Evolutionary conservation across 2,329 filamentous ascomycete genomes (phyloP), one percentile per base, ranked within the genome.

Genomic region (Pseudofabraea citricarpa): DNA sequence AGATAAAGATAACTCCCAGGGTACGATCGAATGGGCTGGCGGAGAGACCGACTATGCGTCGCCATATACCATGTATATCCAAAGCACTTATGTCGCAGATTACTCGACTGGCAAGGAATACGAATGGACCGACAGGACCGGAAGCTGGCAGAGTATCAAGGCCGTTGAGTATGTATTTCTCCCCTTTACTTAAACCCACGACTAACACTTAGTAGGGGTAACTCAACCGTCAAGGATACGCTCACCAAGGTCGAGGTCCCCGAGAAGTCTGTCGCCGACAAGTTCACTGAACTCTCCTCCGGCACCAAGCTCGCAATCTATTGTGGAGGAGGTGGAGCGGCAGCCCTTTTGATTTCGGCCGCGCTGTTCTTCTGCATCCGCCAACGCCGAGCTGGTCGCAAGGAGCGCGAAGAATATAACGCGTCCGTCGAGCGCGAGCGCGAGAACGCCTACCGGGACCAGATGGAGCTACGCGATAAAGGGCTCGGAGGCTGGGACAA

Each of bases 1-100:
- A 48, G 73, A 87, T 50, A 65, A 78, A 5, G 58, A 67, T 31
- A 62, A 82, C 57, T 63, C 74, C 32, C 33, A 73, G 40, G 71
- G 75, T 10, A 85, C 80, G 2, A 76, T 83, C 40, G 68, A 80
- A 44, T 88, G 84, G 84, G 84, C 84, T 45, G 83, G 83, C 43
- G 84, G 84, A 44, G 56, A 69, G 41, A 87, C 84, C 32, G 73
- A 89, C 61, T 90, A 83, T 62, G 59, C 62, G 39, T 57, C 76
- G 20, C 87, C 87, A 1, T 91, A 78, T 68, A 81, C 73, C 55
- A 90, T 90, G 86, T 80, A 77, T 47, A 75, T 91, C 51, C 77
- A 86, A 70, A 78, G 72, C 22, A 66, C 79, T 24, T 68, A 71
- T 22, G 70, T 75, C 41, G 49, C 79, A 42, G 78, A 83, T 53